Percentiles rank a stretch among this genome's conserved stretches.
phyloP scores from a whole-genome alignment of 2,329 filamentous ascomycete species.

The Trichoderma simmonsii region DNA sequence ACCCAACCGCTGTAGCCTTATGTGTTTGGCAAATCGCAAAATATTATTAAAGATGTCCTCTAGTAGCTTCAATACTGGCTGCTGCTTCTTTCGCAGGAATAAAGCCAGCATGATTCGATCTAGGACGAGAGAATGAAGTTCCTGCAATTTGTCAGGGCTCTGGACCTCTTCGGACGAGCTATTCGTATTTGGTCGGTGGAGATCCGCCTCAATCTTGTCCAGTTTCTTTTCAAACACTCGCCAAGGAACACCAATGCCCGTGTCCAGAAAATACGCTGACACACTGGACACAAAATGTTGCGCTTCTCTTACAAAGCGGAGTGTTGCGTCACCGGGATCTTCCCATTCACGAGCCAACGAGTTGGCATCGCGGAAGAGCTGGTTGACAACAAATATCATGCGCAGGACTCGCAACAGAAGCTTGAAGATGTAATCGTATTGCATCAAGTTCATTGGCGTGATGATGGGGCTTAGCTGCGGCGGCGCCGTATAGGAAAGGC shows the following conservation, averaged over 20 bases:
- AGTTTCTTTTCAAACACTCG: constrained; percentile 64
- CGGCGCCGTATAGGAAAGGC: constrained; percentile 79
- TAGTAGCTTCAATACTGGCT: constrained; percentile 67
- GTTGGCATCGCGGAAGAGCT: constrained; percentile 59
- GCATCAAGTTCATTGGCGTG: constrained; percentile 64
- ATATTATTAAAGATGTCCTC: constrained; percentile 73
- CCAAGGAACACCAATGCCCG: constrained; percentile 74
- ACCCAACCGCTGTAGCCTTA: constrained; percentile 39
- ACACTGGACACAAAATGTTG: constrained; percentile 75
- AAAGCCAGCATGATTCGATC: constrained; percentile 73
- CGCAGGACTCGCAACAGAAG: constrained; percentile 73
- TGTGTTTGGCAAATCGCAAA: constrained; percentile 64
- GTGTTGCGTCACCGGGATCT: constrained; percentile 37
- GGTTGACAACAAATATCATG: constrained; percentile 71
- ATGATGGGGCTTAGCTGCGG: constrained; percentile 70
- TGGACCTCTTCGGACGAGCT: constrained; percentile 29
- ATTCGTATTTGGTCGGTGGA: constrained; percentile 45
- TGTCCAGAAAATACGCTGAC: constrained; percentile 75
- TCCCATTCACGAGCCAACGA: constrained; percentile 35
- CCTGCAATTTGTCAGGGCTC: constrained; percentile 64
- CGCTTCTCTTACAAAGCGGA: constrained; percentile 70
- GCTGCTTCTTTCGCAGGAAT: constrained; percentile 71
- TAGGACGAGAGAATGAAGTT: constrained; percentile 68
- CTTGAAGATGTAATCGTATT: constrained; percentile 84
- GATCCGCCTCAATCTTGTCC: constrained; percentile 55